Base-by-base conservation (phyloP, 2,329 filamentous ascomycete species). In the Ustilaginoidea virens region DNA sequence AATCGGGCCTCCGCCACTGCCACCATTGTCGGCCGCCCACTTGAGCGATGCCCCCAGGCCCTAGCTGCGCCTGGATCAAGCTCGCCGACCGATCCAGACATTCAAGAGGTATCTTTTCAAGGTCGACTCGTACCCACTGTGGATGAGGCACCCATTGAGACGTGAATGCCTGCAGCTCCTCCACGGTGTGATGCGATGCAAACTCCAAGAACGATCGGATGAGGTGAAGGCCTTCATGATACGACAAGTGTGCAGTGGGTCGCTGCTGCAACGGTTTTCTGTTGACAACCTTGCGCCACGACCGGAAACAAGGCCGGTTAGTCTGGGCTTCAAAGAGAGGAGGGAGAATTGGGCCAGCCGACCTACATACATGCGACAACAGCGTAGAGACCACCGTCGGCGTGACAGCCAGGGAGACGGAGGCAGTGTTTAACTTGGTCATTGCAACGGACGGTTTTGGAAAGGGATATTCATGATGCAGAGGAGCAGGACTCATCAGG, bases 141-240 rank as follows among this genome's bases (percentile, higher is more conserved):
- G 90, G 86, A 33, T 78, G 74, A 1, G 87, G 90, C 3, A 96
- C 86, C 74, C 81, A 85, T 61, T 94, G 87, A 10, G 72, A 63
- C 0, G 87, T 94, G 50, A 96, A 96, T 4, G 75, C 73, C 47
- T 98, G 90, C 17, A 96, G 56, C 38, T 96, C 85, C 53, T 98
- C 90, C 42, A 98, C 78, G 0, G 82, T 85, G 50, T 94, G 82
- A 37, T 82, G 76, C 1, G 87, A 85, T 4, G 85, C 78, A 52
- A 85, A 90, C 23, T 69, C 55, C 20, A 98, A 68, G 52, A 98
- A 96, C 20, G 77, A 71, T 28, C 85, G 80, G 42, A 96, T 78
- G 28, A 98, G 66, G 38, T 82, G 73, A 10, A 98, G 66, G 21
- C 86, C 87, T 56, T 94, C 81, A 48, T 96, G 81, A 56, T 98